Evolutionary conservation across 106 monocot genomes (phyloP).

Genomic region (Triglochin maritima): DNA sequence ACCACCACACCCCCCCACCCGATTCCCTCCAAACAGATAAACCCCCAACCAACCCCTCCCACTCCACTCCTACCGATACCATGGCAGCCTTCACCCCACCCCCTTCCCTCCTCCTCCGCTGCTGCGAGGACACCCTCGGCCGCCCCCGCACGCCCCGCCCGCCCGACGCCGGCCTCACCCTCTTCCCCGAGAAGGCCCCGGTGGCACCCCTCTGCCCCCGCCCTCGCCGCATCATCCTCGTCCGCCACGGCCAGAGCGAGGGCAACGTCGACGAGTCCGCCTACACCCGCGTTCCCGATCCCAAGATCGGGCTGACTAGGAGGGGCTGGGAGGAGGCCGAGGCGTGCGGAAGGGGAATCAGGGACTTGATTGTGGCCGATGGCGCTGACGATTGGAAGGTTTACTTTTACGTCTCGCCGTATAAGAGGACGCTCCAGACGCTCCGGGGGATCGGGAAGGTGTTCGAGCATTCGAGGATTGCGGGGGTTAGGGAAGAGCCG

Average conservation of each 20-base stretch:
- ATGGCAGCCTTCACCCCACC: neutral
- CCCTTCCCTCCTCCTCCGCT: conserved; percentile 9
- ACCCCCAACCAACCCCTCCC: too few species aligned
- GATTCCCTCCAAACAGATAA: too few species aligned
- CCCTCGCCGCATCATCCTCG: conserved; percentile 79
- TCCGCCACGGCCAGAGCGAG: conserved; percentile 91
- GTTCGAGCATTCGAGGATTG: conserved; percentile 56
- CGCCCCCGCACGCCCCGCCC: conserved; percentile 4
- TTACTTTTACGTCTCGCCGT: conserved; percentile 93
- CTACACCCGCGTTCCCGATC: conserved; percentile 87
- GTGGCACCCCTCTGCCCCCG: conserved; percentile 24
- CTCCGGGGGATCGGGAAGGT: conserved; percentile 63
- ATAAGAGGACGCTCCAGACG: conserved; percentile 72
- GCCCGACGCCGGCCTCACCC: neutral
- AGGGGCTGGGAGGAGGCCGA: conserved; percentile 63
- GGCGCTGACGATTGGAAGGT: conserved; percentile 71
- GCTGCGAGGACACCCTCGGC: conserved; percentile 40
- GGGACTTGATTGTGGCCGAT: conserved; percentile 28
- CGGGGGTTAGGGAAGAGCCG: conserved; percentile 84
- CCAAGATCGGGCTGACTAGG: conserved; percentile 56
- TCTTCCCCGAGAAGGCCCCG: conserved; percentile 27
- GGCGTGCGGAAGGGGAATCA: conserved; percentile 44
- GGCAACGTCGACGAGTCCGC: conserved; percentile 81
- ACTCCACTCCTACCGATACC: too few species aligned
- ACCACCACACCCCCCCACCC: too few species aligned